Percentiles rank a stretch among this genome's conserved stretches.
phyloP scores from a whole-genome alignment of 2,329 filamentous ascomycete species.

The Xylaria sp. region DNA sequence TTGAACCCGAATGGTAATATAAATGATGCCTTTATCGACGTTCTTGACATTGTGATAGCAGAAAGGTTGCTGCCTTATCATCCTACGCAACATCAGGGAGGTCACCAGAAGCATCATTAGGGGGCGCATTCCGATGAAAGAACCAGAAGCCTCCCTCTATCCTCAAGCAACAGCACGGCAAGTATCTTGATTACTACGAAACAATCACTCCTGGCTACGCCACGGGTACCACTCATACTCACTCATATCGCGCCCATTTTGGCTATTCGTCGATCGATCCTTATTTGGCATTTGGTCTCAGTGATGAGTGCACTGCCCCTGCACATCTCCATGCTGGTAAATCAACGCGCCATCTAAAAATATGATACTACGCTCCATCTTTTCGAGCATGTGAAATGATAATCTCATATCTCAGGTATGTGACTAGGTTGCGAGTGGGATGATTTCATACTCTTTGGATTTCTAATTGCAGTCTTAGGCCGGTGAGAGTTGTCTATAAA shows the following conservation, averaged over 20 bases:
- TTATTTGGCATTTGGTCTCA: neutral
- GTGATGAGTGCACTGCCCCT: neutral
- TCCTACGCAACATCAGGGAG: neutral
- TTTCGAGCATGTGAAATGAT: neutral
- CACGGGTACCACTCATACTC: neutral
- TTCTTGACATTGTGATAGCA: slow-evolving; percentile 5
- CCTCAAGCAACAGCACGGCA: neutral
- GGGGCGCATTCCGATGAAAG: neutral
- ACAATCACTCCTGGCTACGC: neutral
- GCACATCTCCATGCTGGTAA: neutral
- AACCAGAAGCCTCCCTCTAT: neutral
- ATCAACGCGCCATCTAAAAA: neutral
- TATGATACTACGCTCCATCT: neutral
- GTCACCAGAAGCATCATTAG: neutral
- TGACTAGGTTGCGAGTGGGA: neutral
- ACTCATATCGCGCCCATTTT: neutral
- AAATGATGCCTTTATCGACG: slow-evolving; percentile 7
- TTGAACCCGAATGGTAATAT: neutral
- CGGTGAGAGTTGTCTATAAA: neutral
- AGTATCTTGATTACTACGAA: neutral
- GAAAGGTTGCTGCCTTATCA: slow-evolving; percentile 14
- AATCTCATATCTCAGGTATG: neutral
- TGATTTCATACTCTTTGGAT: too few relatives aligned
- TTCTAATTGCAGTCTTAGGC: neutral
- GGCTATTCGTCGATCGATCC: slow-evolving; percentile 11